phyloP scores from a whole-genome alignment of 2,329 filamentous ascomycete genomes.

The Ploettnerulaceae sp. region DNA sequence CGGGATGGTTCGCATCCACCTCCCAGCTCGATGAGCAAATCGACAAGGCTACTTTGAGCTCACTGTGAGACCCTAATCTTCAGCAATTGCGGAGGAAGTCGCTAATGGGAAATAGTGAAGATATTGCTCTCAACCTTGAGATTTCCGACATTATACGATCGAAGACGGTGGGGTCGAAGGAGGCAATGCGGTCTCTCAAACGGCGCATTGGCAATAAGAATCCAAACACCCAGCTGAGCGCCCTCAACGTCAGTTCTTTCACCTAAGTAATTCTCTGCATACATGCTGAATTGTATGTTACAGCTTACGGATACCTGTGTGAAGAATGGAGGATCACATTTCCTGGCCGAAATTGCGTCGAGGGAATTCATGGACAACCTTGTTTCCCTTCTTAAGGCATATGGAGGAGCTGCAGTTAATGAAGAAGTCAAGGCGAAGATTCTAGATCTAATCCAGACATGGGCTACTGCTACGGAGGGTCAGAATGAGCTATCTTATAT shows the following conservation, averaged over 20 bases:
- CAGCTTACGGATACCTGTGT: constrained; percentile 96
- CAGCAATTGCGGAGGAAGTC: background rate
- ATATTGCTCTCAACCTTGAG: constrained; percentile 95
- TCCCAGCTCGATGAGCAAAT: constrained; percentile 95
- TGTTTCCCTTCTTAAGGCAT: constrained; percentile 79
- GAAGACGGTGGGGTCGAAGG: constrained; percentile 94
- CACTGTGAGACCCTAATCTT: constrained; percentile 53
- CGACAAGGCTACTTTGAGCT: constrained; percentile 90
- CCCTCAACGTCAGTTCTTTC: constrained; percentile 65
- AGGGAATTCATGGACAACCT: constrained; percentile 98
- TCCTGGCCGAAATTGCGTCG: constrained; percentile 90
- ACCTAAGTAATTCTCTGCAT: background rate
- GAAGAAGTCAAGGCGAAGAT: constrained; percentile 85
- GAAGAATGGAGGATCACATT: constrained; percentile 95
- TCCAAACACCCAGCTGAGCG: constrained; percentile 90
- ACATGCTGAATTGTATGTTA: constrained; percentile 30
- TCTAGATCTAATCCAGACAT: constrained; percentile 86
- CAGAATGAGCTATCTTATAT: constrained; percentile 81
- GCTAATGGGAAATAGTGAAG: constrained; percentile 58
- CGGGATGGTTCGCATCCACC: constrained; percentile 93
- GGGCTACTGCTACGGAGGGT: constrained; percentile 85
- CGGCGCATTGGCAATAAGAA: constrained; percentile 95
- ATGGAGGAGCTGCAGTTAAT: constrained; percentile 70
- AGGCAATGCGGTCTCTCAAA: constrained; percentile 96
- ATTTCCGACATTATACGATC: constrained; percentile 97